Evolutionary conservation across 345 rosid genomes (phyloP).

Genomic region (Leavenworthia alabamica): DNA sequence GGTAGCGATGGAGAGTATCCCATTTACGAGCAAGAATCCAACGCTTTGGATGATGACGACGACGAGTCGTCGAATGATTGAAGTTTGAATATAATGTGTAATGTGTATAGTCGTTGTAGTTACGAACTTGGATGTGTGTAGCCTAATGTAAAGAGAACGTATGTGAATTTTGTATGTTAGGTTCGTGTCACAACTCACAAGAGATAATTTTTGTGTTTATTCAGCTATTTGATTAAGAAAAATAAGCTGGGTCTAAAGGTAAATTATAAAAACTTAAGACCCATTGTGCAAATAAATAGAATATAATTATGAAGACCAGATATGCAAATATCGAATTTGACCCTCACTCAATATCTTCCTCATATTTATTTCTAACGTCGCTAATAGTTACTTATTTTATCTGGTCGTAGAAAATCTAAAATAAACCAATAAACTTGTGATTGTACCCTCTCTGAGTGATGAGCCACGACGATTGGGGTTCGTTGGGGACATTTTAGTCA

Average conservation of each 20-base stretch:
- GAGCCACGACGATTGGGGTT: conserved; percentile 24
- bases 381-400: too few relatives aligned
- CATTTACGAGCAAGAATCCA: conserved; percentile 71
- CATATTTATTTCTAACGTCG: conserved; percentile 17
- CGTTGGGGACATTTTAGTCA: conserved; percentile 15
- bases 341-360: conserved; percentile 14
- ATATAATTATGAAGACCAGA: background rate
- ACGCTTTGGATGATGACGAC: conserved; percentile 36
- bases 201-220: too few relatives aligned
- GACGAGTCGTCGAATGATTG: background rate
- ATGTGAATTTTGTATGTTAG: background rate
- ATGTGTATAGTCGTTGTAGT: background rate
- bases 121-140: background rate
- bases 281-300: conserved; percentile 7
- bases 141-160: background rate
- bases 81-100: conserved; percentile 5
- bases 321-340: background rate
- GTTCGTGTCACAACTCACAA: background rate
- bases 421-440: background rate
- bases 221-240: too few relatives aligned
- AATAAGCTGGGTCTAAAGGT: background rate
- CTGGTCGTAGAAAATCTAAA: background rate
- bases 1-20: conserved; percentile 65
- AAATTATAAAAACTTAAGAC: background rate
- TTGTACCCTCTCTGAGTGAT: background rate